Evolutionary conservation across 108 stramenopile species (phyloP).

Genomic region (Mediolabrus comicus): DNA sequence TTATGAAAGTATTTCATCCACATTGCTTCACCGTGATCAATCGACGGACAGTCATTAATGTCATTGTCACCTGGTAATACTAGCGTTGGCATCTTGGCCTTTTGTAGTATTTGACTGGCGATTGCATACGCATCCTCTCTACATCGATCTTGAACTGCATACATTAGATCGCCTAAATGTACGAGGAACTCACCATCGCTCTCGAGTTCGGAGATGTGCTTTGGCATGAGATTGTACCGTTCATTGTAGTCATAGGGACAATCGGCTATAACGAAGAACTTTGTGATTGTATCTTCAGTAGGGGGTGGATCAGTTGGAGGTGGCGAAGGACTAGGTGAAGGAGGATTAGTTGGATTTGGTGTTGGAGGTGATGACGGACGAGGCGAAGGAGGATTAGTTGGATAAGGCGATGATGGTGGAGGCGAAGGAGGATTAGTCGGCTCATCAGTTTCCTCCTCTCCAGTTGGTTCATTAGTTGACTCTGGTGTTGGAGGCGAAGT

Average conservation of each 20-base stretch:
- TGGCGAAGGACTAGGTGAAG: neutral
- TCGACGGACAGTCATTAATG: slow-evolving; percentile 64
- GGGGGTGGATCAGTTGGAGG: neutral
- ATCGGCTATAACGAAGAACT: neutral
- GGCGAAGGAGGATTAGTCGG: neutral
- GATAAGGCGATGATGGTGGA: neutral
- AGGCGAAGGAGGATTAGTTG: neutral
- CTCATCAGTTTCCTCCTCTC: too few relatives aligned
- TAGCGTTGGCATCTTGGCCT: slow-evolving; percentile 51
- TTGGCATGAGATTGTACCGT: neutral
- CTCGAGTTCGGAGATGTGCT: neutral
- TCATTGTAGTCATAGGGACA: neutral
- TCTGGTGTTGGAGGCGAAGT: neutral
- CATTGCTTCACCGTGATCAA: slow-evolving; percentile 18
- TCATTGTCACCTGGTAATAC: slow-evolving; percentile 76
- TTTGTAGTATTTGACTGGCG: slow-evolving; percentile 22
- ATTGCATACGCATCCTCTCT: neutral
- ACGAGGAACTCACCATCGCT: neutral
- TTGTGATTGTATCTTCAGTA: neutral
- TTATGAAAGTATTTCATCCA: slow-evolving; percentile 58
- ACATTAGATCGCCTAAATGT: neutral
- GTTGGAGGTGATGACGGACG: neutral
- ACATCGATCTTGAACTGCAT: neutral
- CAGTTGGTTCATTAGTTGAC: neutral
- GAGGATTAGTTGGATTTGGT: neutral